phyloP scores from a whole-genome alignment of 345 rosid genomes.

The Psidium guajava region DNA sequence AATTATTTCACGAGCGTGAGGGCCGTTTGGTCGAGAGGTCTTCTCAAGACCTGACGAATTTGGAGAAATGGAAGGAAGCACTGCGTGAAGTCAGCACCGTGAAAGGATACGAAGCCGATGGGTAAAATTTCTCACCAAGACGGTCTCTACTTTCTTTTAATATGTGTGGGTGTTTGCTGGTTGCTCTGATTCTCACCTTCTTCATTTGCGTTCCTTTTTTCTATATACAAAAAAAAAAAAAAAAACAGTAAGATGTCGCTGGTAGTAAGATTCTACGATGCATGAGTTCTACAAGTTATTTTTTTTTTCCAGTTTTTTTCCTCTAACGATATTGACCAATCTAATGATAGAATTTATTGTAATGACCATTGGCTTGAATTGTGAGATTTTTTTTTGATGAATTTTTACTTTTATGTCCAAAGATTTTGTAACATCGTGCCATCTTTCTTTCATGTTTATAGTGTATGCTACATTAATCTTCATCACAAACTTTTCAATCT shows the following conservation, averaged over 20 bases:
- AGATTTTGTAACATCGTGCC: too few relatives aligned
- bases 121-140: background rate
- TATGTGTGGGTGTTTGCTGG: background rate
- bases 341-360: too few relatives aligned
- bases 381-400: too few relatives aligned
- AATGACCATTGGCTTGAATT: too few relatives aligned
- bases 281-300: background rate
- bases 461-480: too few relatives aligned
- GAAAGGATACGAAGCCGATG: background rate
- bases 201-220: background rate
- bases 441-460: too few relatives aligned
- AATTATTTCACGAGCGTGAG: background rate
- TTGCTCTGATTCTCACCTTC: background rate
- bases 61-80: background rate
- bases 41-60: background rate
- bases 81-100: background rate
- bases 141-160: background rate
- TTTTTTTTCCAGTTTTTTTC: too few relatives aligned
- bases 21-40: rapidly evolving
- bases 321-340: too few relatives aligned
- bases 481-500: too few relatives aligned
- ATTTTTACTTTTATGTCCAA: too few relatives aligned
- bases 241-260: background rate
- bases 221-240: too few relatives aligned
- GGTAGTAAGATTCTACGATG: background rate